phyloP scores from a whole-genome alignment of 2,329 filamentous ascomycete genomes.

The Trichoderma hamatum region DNA sequence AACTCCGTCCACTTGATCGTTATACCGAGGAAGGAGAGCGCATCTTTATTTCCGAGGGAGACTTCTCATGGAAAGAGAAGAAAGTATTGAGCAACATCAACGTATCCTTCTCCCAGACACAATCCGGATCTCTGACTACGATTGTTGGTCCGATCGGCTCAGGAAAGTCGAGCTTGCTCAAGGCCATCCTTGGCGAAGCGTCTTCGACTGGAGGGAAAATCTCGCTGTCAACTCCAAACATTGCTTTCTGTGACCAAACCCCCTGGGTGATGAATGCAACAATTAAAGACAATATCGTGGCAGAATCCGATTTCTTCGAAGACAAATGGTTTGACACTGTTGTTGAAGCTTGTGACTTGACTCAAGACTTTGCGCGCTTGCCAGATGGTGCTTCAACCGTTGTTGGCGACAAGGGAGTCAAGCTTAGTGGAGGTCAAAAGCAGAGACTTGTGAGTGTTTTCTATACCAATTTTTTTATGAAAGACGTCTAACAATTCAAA shows the following conservation, averaged over 20 bases:
- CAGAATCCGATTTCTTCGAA: conserved; percentile 37
- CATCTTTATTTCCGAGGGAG: conserved; percentile 33
- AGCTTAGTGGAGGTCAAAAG: conserved; percentile 42
- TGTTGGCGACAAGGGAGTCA: conserved; percentile 40
- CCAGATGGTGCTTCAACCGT: conserved; percentile 34
- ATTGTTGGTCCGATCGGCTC: conserved; percentile 39
- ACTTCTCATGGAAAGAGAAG: conserved; percentile 37
- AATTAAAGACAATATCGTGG: conserved; percentile 42
- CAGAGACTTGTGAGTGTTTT: conserved; percentile 38
- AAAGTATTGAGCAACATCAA: conserved; percentile 34
- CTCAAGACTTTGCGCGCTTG: conserved; percentile 35
- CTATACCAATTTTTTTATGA: not conserved
- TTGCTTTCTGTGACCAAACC: conserved; percentile 40
- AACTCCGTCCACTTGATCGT: conserved; percentile 22
- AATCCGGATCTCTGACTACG: conserved; percentile 36
- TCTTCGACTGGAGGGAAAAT: conserved; percentile 31
- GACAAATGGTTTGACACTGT: conserved; percentile 39
- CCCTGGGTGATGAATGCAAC: conserved; percentile 42
- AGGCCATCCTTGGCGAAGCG: conserved; percentile 39
- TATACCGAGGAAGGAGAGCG: conserved; percentile 1
- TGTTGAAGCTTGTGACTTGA: conserved; percentile 41
- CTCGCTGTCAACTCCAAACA: conserved; percentile 31
- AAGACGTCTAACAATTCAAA: conserved; percentile 12
- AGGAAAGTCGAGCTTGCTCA: conserved; percentile 40
- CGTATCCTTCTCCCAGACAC: conserved; percentile 29